These are phyloP conservation scores for Lenzites betulinus DNA, from an alignment of 768 basidiomycete genomes.

Conservation along the genomic window DNA sequence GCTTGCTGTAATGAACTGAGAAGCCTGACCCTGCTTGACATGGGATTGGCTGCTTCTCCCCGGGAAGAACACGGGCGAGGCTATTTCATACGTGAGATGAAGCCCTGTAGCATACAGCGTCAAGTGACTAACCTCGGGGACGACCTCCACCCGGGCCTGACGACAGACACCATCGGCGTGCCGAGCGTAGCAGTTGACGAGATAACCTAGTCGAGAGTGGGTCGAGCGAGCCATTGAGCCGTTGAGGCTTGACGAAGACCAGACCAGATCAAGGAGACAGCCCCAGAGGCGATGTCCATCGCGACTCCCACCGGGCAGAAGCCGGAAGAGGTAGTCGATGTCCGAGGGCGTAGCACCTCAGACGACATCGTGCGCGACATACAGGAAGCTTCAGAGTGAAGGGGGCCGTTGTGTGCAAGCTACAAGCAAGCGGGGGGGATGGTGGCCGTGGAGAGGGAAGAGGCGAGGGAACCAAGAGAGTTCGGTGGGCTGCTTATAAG, in stretches of 20 bases:
- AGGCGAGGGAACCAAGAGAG: not conserved
- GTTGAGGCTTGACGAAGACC: not conserved
- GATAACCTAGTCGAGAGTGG: not conserved
- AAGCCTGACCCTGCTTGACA: no score
- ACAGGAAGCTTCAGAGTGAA: not conserved
- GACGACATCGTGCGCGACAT: not conserved
- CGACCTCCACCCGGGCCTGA: not conserved
- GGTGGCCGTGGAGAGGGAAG: not conserved
- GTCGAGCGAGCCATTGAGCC: constrained; percentile 1
- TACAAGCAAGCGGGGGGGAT: not conserved
- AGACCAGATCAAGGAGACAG: not conserved
- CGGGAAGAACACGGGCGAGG: no score
- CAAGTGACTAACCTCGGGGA: not conserved
- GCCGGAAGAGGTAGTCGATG: not conserved
- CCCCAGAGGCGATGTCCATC: not conserved
- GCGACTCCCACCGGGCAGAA: not conserved
- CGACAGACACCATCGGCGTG: not conserved
- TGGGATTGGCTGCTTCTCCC: no score
- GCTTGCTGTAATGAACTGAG: no score
- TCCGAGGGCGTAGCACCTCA: not conserved
- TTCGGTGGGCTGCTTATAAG: not conserved
- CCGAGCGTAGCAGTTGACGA: not conserved
- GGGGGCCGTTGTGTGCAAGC: not conserved
- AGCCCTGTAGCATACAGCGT: not conserved
- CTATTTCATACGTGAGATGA: no score